phyloP scores from a whole-genome alignment of 192 early-diverging fungal genomes.

The Linnemannia elongata region DNA sequence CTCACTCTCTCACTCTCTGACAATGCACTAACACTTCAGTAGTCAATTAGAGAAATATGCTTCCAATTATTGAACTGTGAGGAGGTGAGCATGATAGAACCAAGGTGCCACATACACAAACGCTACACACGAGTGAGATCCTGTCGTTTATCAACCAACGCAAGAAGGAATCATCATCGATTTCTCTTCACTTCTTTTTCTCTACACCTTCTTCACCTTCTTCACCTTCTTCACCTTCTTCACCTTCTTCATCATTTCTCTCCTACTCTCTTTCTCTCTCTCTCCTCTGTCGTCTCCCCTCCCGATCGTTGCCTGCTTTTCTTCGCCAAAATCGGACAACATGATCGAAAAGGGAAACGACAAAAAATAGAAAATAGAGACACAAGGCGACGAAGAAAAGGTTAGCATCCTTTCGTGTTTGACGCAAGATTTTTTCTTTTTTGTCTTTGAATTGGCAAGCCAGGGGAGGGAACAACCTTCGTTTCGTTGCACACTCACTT shows the following conservation, averaged over 20 bases:
- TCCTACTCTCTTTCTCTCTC: conserved; percentile 3
- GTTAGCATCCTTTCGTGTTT: background rate
- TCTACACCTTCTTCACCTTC: background rate
- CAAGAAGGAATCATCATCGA: too few species aligned
- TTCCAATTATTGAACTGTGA: too few species aligned
- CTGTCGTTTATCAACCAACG: background rate
- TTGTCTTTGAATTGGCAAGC: background rate
- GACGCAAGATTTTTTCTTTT: background rate
- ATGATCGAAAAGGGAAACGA: background rate
- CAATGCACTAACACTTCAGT: background rate
- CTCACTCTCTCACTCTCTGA: background rate
- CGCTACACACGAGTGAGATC: too few species aligned
- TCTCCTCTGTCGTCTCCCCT: background rate
- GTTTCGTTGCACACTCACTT: too few species aligned
- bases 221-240: background rate
- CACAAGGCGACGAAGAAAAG: background rate
- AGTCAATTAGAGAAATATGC: background rate
- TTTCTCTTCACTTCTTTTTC: background rate
- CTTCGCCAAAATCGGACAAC: background rate
- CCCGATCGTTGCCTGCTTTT: background rate
- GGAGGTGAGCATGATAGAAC: background rate
- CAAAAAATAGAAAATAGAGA: background rate
- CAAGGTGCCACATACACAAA: background rate
- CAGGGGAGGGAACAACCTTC: background rate
- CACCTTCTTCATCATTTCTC: background rate